Evolutionary conservation across 495 filamentous ascomycete species (phyloP).

Genomic region (Penicillium ochrochloron): DNA sequence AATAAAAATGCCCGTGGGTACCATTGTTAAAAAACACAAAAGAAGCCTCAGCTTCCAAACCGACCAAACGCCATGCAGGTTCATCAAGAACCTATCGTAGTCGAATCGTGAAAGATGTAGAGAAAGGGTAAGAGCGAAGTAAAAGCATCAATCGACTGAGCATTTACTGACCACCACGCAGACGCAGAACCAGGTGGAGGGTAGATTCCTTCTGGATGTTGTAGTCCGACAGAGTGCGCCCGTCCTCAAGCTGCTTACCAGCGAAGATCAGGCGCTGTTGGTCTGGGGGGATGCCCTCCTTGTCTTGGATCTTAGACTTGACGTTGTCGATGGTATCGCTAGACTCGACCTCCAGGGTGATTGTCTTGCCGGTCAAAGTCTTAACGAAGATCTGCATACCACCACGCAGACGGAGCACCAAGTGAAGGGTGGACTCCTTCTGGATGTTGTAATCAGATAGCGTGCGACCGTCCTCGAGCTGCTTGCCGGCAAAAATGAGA

Average conservation of each 20-base stretch:
- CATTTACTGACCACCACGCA: conserved; percentile 78
- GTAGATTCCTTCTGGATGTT: conserved; percentile 95
- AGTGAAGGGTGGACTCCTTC: conserved; percentile 96
- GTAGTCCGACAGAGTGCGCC: conserved; percentile 82
- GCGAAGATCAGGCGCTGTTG: conserved; percentile 91
- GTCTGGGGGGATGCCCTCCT: conserved; percentile 89
- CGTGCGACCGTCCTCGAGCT: conserved; percentile 90
- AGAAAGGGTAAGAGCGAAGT: conserved; percentile 25
- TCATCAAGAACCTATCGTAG: conserved; percentile 38
- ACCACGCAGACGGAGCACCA: conserved; percentile 96
- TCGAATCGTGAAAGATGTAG: conserved; percentile 9
- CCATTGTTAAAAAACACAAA: conserved; percentile 29
- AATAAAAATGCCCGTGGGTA: conserved; percentile 39
- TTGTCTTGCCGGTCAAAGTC: conserved; percentile 91
- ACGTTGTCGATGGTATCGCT: conserved; percentile 94
- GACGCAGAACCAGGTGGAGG: conserved; percentile 83
- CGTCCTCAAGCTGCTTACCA: conserved; percentile 90
- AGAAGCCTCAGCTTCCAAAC: conserved; percentile 41
- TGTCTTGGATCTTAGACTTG: conserved; percentile 91
- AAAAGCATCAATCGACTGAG: neutral
- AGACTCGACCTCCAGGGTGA: conserved; percentile 86
- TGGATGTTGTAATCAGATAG: conserved; percentile 98
- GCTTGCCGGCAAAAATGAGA: conserved; percentile 96
- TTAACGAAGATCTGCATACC: conserved; percentile 98
- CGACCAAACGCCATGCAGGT: conserved; percentile 52